phyloP scores from a whole-genome alignment of 768 basidiomycete genomes.

The Serendipita sp. region DNA sequence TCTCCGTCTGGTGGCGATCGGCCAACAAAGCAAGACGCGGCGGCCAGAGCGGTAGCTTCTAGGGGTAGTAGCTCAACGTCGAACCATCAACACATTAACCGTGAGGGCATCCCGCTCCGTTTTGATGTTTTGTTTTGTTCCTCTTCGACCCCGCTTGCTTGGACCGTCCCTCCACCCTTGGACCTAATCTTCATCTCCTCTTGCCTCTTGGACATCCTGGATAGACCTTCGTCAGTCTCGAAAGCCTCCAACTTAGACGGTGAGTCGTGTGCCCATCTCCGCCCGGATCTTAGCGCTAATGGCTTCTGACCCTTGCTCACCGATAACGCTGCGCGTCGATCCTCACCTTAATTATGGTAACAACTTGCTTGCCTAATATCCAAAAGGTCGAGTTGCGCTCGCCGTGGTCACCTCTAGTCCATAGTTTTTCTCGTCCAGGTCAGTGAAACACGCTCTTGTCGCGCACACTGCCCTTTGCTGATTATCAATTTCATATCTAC shows the following conservation, averaged over 20 bases:
- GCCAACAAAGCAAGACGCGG: too few species aligned
- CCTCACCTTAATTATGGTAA: background rate
- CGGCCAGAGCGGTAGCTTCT: too few species aligned
- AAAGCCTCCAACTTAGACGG: background rate
- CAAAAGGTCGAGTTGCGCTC: slow-evolving; percentile 2
- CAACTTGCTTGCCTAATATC: background rate
- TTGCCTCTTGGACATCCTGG: background rate
- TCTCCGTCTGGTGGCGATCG: too few species aligned
- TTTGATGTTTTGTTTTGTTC: too few species aligned
- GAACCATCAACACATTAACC: too few species aligned
- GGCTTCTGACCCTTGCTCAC: background rate
- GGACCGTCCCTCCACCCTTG: background rate
- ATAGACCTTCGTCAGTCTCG: background rate
- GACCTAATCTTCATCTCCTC: background rate
- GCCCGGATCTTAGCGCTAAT: background rate
- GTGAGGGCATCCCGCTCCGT: too few species aligned
- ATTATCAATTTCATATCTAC: background rate
- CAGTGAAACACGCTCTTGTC: background rate
- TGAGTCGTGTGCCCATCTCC: background rate
- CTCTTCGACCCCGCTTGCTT: background rate
- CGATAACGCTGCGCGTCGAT: background rate
- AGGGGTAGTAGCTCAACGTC: too few species aligned
- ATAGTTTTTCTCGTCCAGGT: background rate
- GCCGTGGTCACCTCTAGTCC: background rate
- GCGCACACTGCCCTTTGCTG: background rate